Conservation (phyloP, 164 flowering plant genomes). For the Aristolochia californica region DNA sequence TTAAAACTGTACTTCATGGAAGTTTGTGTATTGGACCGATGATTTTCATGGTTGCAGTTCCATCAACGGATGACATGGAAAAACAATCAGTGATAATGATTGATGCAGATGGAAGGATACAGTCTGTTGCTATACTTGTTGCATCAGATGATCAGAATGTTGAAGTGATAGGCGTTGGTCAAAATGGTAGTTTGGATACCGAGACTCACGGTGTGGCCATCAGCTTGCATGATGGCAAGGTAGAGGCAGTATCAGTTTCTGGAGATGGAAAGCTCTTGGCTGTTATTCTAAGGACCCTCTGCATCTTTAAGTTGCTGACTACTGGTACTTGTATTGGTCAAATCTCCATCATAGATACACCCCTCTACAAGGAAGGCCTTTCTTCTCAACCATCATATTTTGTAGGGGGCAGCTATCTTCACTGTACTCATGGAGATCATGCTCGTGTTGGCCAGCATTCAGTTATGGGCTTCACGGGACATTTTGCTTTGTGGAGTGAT, state of each 20-base stretch:
- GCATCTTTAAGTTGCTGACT: constrained; percentile 46
- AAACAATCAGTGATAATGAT: constrained; percentile 34
- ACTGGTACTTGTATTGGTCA: constrained; percentile 39
- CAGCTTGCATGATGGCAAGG: constrained; percentile 21
- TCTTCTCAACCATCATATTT: constrained; percentile 22
- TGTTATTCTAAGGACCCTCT: constrained; percentile 35
- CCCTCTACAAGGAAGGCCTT: constrained; percentile 22
- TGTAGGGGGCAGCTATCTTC: constrained; percentile 54
- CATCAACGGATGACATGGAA: constrained; percentile 29
- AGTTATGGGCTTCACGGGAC: constrained; percentile 12
- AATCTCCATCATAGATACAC: constrained; percentile 39
- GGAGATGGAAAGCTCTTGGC: constrained; percentile 46
- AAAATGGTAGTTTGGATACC: constrained; percentile 18
- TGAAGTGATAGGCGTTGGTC: constrained; percentile 21
- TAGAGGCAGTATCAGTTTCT: constrained; percentile 35
- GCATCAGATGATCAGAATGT: constrained; percentile 26
- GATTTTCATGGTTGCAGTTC: constrained; percentile 52
- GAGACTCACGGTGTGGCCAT: constrained; percentile 22
- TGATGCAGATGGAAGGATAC: constrained; percentile 54
- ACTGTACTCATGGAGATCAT: constrained; percentile 10
- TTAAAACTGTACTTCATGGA: constrained; percentile 75
- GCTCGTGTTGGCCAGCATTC: constrained; percentile 4
- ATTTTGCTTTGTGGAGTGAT: constrained; percentile 58
- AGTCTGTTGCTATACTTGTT: constrained; percentile 34
- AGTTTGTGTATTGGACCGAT: constrained; percentile 51